phyloP scores from a whole-genome alignment of 1,284 basidiomycete genomes.

The Cutaneotrichosporon sp. region DNA sequence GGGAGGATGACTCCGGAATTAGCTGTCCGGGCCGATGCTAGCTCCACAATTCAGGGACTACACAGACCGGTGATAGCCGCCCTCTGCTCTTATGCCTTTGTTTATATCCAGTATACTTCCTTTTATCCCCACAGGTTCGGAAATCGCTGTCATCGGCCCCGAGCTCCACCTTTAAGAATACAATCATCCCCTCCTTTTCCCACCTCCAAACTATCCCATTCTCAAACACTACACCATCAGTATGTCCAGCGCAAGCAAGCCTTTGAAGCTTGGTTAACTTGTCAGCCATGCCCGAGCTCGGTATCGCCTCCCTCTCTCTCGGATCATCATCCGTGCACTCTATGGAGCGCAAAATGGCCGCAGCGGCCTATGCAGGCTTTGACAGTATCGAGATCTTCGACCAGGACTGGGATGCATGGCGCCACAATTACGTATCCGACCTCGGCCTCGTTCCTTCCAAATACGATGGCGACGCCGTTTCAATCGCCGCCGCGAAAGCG shows the following conservation, averaged over 20 bases:
- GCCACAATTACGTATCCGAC: not conserved
- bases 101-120: not conserved
- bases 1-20: no score
- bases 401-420: constrained; percentile 13
- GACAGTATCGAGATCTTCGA: constrained; percentile 15
- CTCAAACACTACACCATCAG: not conserved
- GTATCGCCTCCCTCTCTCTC: constrained; percentile 18
- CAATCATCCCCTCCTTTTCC: not conserved
- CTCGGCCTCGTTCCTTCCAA: not conserved
- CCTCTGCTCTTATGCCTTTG: not conserved
- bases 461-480: not conserved
- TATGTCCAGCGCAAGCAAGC: not conserved
- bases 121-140: not conserved
- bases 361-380: not conserved
- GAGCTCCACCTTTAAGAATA: not conserved
- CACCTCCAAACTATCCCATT: not conserved
- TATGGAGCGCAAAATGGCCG: constrained; percentile 7
- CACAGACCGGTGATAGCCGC: not conserved
- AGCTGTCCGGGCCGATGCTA: not conserved
- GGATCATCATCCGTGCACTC: constrained; percentile 9
- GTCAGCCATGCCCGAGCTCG: not conserved
- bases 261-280: no score
- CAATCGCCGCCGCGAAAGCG: not conserved
- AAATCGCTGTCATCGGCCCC: constrained; percentile 1
- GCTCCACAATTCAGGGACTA: not conserved